Conservation (phyloP, 1,284 basidiomycete genomes). For the Ceratobasidium sp. region DNA sequence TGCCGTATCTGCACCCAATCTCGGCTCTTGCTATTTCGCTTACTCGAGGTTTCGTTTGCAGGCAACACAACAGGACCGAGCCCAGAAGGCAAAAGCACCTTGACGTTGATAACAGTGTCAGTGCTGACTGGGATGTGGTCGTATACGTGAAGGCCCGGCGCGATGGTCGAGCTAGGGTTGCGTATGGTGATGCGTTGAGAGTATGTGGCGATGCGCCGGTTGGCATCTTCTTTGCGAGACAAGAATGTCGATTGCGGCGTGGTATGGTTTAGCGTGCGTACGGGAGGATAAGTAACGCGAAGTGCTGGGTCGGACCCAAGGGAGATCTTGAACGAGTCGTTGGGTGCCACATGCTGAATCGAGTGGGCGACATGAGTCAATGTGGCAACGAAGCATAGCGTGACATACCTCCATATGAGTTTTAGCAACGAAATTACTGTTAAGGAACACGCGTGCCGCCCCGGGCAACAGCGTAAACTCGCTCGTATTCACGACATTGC, state of each 20-base stretch:
- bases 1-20: conserved; percentile 25
- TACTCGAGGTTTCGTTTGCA: background rate
- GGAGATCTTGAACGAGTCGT: conserved; percentile 48
- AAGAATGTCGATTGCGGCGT: conserved; percentile 36
- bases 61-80: conserved; percentile 8
- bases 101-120: conserved; percentile 51
- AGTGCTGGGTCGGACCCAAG: conserved; percentile 48
- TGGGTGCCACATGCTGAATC: conserved; percentile 42
- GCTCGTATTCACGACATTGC: conserved; percentile 45
- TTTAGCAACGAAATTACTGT: conserved; percentile 51
- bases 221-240: conserved; percentile 28
- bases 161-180: conserved; percentile 48
- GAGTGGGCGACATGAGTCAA: conserved; percentile 1
- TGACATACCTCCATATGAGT: conserved; percentile 24
- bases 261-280: conserved; percentile 48
- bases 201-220: conserved; percentile 47
- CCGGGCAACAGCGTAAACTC: conserved; percentile 47
- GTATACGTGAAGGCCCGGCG: conserved; percentile 48
- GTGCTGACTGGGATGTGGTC: conserved; percentile 52
- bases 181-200: conserved; percentile 51
- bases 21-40: conserved; percentile 1
- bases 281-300: conserved; percentile 51
- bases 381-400: background rate
- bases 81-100: conserved; percentile 48
- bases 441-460: conserved; percentile 49